Evolutionary conservation across 2,329 filamentous ascomycete genomes (phyloP).

Genomic region (Colletotrichum cuscutae): DNA sequence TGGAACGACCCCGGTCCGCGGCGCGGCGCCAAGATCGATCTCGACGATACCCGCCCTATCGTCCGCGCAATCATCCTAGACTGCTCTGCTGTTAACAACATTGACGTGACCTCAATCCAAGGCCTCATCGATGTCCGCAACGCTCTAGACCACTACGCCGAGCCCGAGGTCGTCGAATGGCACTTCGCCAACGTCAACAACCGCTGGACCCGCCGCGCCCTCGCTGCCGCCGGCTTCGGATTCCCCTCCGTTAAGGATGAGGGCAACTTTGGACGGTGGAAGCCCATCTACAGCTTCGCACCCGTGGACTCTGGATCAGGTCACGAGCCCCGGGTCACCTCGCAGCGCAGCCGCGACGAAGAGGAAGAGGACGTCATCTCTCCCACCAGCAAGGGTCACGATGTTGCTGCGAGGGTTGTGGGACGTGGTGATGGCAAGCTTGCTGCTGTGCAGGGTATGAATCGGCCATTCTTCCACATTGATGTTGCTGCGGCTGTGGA

Average conservation of each 20-base stretch:
- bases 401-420: conserved; percentile 35
- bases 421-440: conserved; percentile 38
- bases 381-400: conserved; percentile 1
- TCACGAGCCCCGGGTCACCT: conserved; percentile 26
- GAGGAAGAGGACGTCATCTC: conserved; percentile 37
- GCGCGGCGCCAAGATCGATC: conserved; percentile 43
- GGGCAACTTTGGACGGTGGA: conserved; percentile 43
- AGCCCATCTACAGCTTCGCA: conserved; percentile 47
- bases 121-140: conserved; percentile 66
- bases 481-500: conserved; percentile 61
- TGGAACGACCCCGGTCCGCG: conserved; percentile 65
- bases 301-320: conserved; percentile 30
- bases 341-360: conserved; percentile 29
- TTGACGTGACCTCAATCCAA: conserved; percentile 69
- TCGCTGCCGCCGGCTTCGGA: conserved; percentile 67
- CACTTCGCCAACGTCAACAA: conserved; percentile 66
- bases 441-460: conserved; percentile 55
- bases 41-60: conserved; percentile 53
- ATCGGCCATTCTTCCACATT: conserved; percentile 63
- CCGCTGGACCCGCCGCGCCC: conserved; percentile 66
- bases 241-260: conserved; percentile 47
- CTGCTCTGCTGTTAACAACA: conserved; percentile 65
- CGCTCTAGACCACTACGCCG: conserved; percentile 63
- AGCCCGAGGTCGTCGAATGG: conserved; percentile 59
- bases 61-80: conserved; percentile 67